Percentiles rank a stretch among this genome's conserved stretches.
These are phyloP conservation scores for Penicillium steckii DNA, from an alignment of 495 filamentous ascomycete genomes.

Conservation along the genomic window DNA sequence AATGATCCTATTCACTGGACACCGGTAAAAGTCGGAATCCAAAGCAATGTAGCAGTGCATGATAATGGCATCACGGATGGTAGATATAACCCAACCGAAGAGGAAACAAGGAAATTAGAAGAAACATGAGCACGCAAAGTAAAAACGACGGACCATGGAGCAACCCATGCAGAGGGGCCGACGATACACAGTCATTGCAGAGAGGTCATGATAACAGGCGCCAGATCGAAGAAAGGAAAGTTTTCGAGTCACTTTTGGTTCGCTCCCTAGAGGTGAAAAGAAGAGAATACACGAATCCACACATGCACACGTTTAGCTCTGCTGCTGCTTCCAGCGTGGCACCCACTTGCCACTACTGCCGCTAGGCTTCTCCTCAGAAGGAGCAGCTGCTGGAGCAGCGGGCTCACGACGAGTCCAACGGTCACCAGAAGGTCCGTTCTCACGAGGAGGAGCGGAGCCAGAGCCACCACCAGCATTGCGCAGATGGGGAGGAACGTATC, in stretches of 20 bases:
- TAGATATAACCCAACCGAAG: constrained; percentile 13
- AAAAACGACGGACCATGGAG: constrained; percentile 12
- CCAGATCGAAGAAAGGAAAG: constrained; percentile 27
- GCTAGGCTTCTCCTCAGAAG: constrained; percentile 32
- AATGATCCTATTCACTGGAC: constrained; percentile 16
- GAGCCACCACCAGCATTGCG: constrained; percentile 35
- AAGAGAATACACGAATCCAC: constrained; percentile 18
- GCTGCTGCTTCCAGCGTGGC: constrained; percentile 44
- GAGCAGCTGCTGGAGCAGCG: constrained; percentile 13
- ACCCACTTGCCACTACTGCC: constrained; percentile 39
- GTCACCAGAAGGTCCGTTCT: constrained; percentile 28
- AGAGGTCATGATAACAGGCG: constrained; percentile 31
- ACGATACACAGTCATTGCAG: constrained; percentile 34
- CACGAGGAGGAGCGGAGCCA: constrained; percentile 30
- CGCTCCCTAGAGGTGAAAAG: constrained; percentile 21
- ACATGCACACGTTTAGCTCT: constrained; percentile 28
- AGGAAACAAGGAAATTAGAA: constrained; percentile 20
- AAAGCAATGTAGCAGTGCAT: constrained; percentile 10
- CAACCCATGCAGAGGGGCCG: constrained; percentile 15
- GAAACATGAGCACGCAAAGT: constrained; percentile 17
- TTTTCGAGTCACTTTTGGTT: constrained; percentile 30
- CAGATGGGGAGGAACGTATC: constrained; percentile 52
- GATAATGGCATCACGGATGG: constrained; percentile 27
- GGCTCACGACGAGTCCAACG: constrained; percentile 25
- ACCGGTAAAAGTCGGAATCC: constrained; percentile 9